Evolutionary conservation across 2,329 filamentous ascomycete genomes (phyloP).

Genomic region (Bimuria novae-zelandiae): DNA sequence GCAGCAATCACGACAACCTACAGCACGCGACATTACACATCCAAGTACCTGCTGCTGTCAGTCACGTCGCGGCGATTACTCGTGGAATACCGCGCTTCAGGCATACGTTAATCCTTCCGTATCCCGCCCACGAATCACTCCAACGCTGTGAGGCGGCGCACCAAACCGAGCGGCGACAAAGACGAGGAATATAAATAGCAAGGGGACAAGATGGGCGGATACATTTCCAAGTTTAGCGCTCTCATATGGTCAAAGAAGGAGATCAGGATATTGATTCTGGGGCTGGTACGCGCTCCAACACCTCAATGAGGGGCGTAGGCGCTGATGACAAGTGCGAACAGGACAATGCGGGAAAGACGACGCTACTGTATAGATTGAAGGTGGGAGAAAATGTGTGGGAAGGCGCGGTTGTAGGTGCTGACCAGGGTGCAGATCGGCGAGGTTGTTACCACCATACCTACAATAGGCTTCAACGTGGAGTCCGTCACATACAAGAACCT

Average conservation of each 20-base stretch:
- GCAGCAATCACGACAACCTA: background rate
- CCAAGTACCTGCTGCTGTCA: background rate
- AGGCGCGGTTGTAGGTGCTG: background rate
- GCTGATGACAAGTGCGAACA: slow-evolving; percentile 50
- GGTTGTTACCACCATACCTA: slow-evolving; percentile 98
- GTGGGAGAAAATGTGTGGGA: slow-evolving; percentile 51
- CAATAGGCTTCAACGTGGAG: slow-evolving; percentile 99
- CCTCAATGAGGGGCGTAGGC: background rate
- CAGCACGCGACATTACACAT: background rate
- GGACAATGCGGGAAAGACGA: slow-evolving; percentile 99
- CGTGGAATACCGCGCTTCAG: background rate
- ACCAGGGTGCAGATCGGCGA: slow-evolving; percentile 76
- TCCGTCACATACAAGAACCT: slow-evolving; percentile 98
- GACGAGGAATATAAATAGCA: background rate
- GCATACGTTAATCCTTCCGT: background rate
- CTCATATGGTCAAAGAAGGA: slow-evolving; percentile 86
- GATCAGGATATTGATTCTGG: slow-evolving; percentile 92
- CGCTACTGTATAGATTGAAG: slow-evolving; percentile 93
- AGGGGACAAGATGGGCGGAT: slow-evolving; percentile 37
- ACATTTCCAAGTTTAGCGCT: slow-evolving; percentile 36
- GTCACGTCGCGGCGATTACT: no score
- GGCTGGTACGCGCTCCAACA: slow-evolving; percentile 70
- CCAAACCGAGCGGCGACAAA: slow-evolving; percentile 1
- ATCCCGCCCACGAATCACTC: background rate
- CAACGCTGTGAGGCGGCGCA: background rate